phyloP scores from a whole-genome alignment of 495 filamentous ascomycete species.

The Podospora bellae-mahoneyi region DNA sequence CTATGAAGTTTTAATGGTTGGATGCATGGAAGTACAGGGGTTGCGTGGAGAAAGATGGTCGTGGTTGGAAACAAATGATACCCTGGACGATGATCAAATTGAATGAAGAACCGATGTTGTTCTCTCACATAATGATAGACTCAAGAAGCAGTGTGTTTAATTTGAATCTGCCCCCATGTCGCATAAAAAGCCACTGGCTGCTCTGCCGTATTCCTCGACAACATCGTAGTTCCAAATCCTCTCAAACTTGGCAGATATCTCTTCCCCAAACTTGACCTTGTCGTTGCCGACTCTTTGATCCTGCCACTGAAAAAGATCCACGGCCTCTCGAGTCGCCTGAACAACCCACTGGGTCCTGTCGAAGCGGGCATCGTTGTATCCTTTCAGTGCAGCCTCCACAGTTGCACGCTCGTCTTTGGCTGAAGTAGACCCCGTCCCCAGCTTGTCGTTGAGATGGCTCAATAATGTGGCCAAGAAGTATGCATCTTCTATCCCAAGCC shows the following conservation, averaged over 20 bases:
- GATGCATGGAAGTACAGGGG: background rate
- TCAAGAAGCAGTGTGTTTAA: background rate
- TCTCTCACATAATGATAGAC: background rate
- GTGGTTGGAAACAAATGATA: background rate
- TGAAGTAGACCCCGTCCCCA: background rate
- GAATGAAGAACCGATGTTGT: background rate
- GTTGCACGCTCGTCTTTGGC: slow-evolving; percentile 12
- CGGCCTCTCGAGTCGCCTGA: slow-evolving; percentile 33
- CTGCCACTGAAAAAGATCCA: slow-evolving; percentile 43
- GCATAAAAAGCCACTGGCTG: background rate
- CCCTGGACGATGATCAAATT: background rate
- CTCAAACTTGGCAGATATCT: slow-evolving; percentile 33
- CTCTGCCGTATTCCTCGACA: background rate
- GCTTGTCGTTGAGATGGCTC: slow-evolving; percentile 23
- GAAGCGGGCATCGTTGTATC: slow-evolving; percentile 39
- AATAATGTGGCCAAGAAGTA: slow-evolving; percentile 44
- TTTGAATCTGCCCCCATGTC: background rate
- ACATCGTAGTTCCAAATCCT: slow-evolving; percentile 44
- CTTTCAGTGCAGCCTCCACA: slow-evolving; percentile 33
- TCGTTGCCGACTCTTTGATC: slow-evolving; percentile 30
- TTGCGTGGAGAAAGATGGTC: background rate
- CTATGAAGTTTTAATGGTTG: background rate
- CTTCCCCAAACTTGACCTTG: slow-evolving; percentile 29
- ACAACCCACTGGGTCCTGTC: slow-evolving; percentile 40
- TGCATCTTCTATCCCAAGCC: slow-evolving; percentile 55